Base-by-base conservation (phyloP, 108 stramenopile genomes). In the Conticribra weissflogii region DNA sequence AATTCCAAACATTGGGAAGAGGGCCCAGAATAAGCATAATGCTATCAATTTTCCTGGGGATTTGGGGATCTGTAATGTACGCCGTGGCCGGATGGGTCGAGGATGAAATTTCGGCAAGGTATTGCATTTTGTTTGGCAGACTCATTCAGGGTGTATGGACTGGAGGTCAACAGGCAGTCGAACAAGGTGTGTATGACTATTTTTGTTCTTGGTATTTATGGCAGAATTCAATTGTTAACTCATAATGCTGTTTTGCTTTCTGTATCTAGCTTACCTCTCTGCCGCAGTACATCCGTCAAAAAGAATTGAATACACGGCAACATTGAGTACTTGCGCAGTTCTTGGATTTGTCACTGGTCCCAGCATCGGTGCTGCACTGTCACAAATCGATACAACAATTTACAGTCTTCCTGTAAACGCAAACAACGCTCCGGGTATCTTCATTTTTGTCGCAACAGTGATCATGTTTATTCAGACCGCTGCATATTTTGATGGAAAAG, bases 271-370 rank as follows among this genome's bases (percentile, higher is more conserved):
- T 45, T 62, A 79, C 34, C 44, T 79, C 23, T 69, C 72, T 21
- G 72, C 70, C n/a, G 71, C 61, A 15, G 68, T 72, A 3, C 57
- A 71, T 17, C 67, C 68, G 1, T 63, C 68, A 15, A 51, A 48
- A 4, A 64, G 63, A 29, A 63, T 68, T n/a, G 76, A 77, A 30
- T 73, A 62, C 33, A 78, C 76, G 7, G 63, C 74, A 5, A 72
- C 63, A 7, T 58, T 82, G 0, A 63, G 76, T 25, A 77, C 71
- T 17, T 78, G 61, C 21, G 64, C 76, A 1, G 81, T 82, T 15
- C 66, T 82, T 16, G 76, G 81, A 8, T 73, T 78, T 53, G 66
- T 82, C 17, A 55, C 57, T 8, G 81, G 81, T 3, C 81, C 81
- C 2, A 60, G 33, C 32, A 67, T 82, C 53, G 76, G 81, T 8